Base-by-base conservation (phyloP, 2,329 filamentous ascomycete species). In the Colletotrichum tanaceti region DNA sequence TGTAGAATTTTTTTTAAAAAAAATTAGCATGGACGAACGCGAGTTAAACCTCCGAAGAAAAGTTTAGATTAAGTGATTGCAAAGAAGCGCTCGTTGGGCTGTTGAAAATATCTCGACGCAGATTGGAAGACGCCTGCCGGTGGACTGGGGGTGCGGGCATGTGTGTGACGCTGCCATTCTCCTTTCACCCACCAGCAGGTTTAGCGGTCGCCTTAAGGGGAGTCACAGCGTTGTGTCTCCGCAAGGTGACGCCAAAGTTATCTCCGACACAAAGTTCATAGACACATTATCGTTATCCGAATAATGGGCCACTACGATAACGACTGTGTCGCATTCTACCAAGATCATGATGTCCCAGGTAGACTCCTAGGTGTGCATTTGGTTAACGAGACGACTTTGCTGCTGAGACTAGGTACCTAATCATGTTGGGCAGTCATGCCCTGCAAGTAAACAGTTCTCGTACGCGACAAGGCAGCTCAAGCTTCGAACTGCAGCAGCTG, bases 31-130 rank as follows among this genome's bases (percentile, higher is more conserved):
- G n/a, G n/a, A n/a, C n/a, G n/a, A 50, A 32, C 1, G 32, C 32
- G 32, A 10, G 32, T 35, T 35, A 35, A 35, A 10, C 7, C 32
- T 35, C 32, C 32, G 7, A 10, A 32, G 32, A 9, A 35, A 35
- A 35, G 32, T 10, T 0, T 22, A 22, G 46, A 32, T 22, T 49
- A 39, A 24, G 20, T 16, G 16, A 16, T 22, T 39, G 52, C 35
- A 6, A 54, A 39, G 32, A 22, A 20, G 28, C 38, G 35, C 46
- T 35, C 24, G 39, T 44, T 44, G 47, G 35, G 18, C n/a, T 65
- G 39, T 54, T 65, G 52, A 47, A 58, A 68, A 64, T 65, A 58
- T 54, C 65, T 58, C 18, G 46, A 63, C 46, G 53, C 60, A 68
- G 60, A 64, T 68, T 64, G 65, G 65, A 35, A 58, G 60, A 50